Base-by-base conservation (phyloP, 2,329 filamentous ascomycete species). In the Lachnellula hyalina region DNA sequence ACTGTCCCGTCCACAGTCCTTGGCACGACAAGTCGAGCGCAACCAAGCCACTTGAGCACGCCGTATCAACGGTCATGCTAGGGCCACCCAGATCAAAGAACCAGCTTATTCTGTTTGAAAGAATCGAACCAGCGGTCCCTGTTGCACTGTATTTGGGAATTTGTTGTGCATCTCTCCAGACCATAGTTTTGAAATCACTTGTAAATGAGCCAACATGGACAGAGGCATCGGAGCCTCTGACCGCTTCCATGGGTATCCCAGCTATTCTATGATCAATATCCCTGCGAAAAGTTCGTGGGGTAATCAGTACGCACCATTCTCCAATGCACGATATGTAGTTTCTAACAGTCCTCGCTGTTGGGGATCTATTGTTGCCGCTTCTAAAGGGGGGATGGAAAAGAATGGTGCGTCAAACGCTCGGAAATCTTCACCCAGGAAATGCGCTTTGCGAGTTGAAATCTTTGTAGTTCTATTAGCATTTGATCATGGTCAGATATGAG, bases 101-200 rank as follows among this genome's bases (percentile, higher is more conserved):
- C 62, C 82, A 77, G 0, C 77, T 81, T 15, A 83, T 73, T 0
- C 79, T 74, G 61, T 82, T 82, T 7, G 79, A 44, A 67, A 81
- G 72, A 55, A 81, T 78, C 5, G 63, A 64, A 11, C 59, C 51
- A 2, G 58, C 63, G 1, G 62, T 64, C 1, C 74, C 73, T 8
- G 50, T 54, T n/a, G 42, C 49, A 7, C 45, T 35, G 46, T 58
- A 55, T 32, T 45, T 47, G 9, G 28, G 28, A 32, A 32, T 32
- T 32, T 32, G 28, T 9, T 32, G n/a, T 15, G 36, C 17, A 40
- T n/a, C 36, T n/a, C 36, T 40, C 36, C 36, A 40, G 9, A 40
- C 17, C 36, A 40, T 40, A 7, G 36, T 40, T n/a, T 40, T 40
- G 36, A 40, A 40, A 17, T 40, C 36, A 40, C 15, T n/a, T 5